Base-by-base conservation (phyloP, 2,329 filamentous ascomycete species). In the Trichoderma harzianum region DNA sequence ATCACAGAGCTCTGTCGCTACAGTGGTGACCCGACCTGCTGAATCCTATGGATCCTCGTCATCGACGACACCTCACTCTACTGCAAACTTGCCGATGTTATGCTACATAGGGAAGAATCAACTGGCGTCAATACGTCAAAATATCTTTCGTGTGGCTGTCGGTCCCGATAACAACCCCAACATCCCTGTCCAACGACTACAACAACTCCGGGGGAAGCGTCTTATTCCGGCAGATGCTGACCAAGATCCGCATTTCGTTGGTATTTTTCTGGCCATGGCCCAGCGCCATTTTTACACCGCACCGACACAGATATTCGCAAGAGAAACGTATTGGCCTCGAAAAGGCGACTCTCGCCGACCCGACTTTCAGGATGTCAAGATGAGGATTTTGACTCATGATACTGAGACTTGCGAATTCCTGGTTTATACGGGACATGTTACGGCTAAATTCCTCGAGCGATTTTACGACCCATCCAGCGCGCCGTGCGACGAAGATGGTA, bases 231-330 rank as follows among this genome's bases (percentile, higher is more conserved):
- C 79, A 3, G 82, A 89, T 63, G 73, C 78, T 2, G 83, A 89
- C 63, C 84, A 87, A 62, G 88, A 90, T 75, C 80, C 85, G 0
- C 85, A 87, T 71, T 81, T 89, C 43, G 80, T 87, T 6, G 86
- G 83, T 24, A 82, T 85, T 57, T 85, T 89, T 71, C 75, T 90
- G 14, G 85, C 86, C 61, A 87, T 90, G 85, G 88, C 88, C 8
- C 88, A 90, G 75, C 81, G 83, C 10, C 83, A 86, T 61, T 87
- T 87, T 71, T 89, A 89, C 75, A 74, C 73, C 11, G 39, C 55
- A 21, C 78, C 77, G 18, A 36, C 72, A 21, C 57, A 73, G 16
- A 74, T 74, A 1, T 72, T 72, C 11, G 74, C 76, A 30, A 76
- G 75, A 67, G 77, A 78, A 14, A 78, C 78, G 3, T 77, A 76